phyloP scores from a whole-genome alignment of 129 eudicot species.

The Tagetes patula region DNA sequence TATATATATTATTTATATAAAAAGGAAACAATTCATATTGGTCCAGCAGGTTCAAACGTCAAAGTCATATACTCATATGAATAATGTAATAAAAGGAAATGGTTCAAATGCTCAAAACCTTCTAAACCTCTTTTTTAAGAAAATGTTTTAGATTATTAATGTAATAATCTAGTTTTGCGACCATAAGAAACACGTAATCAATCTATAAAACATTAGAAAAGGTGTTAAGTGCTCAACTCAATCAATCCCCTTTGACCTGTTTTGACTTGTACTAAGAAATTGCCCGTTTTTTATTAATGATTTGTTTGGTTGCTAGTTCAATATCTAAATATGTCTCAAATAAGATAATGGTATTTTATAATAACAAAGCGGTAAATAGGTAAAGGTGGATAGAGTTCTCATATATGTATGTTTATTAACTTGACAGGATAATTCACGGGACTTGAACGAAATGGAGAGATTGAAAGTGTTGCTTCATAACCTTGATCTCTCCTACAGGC shows the following conservation, averaged over 20 bases:
- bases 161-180: neutral
- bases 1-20: neutral
- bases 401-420: constrained; percentile 2
- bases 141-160: neutral
- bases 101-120: neutral
- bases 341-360: neutral
- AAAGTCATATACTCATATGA: neutral
- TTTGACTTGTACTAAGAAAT: neutral
- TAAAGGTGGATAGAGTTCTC: neutral
- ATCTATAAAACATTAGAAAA: neutral
- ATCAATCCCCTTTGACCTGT: neutral
- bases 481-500: constrained; percentile 82
- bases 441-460: constrained; percentile 57
- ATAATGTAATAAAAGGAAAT: neutral
- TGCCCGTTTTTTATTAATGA: neutral
- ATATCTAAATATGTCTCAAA: constrained; percentile 1
- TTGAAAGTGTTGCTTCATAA: constrained; percentile 73
- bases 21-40: neutral
- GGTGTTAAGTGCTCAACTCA: neutral
- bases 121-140: neutral
- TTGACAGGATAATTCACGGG: constrained; percentile 51
- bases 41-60: neutral
- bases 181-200: neutral
- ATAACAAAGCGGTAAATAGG: neutral
- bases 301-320: constrained; percentile 4